phyloP scores from a whole-genome alignment of 129 eudicot species.

The Scalesia atractyloides region DNA sequence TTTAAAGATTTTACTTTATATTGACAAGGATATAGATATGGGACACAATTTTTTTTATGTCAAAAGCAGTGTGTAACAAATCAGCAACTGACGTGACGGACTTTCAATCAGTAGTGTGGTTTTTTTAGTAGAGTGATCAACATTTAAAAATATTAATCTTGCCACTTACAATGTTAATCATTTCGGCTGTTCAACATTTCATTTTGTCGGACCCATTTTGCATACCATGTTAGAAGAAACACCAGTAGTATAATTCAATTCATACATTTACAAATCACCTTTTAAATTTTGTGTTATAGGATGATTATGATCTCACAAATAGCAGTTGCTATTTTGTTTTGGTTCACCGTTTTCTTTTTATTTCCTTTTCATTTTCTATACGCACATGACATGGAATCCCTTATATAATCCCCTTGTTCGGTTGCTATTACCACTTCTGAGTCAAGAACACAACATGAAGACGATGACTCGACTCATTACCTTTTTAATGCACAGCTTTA shows the following conservation, averaged over 20 bases:
- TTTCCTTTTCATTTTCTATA: not conserved
- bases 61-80: constrained; percentile 11
- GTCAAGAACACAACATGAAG: constrained; percentile 43
- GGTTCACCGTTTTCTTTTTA: constrained; percentile 18
- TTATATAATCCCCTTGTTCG: constrained; percentile 24
- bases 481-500: constrained; percentile 26
- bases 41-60: constrained; percentile 9
- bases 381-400: constrained; percentile 40
- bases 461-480: constrained; percentile 30
- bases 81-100: constrained; percentile 9
- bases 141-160: not conserved
- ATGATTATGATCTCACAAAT: constrained; percentile 18
- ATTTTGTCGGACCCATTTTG: constrained; percentile 10
- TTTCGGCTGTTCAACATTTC: constrained; percentile 4
- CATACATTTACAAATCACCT: constrained; percentile 18
- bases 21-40: constrained; percentile 14
- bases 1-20: not conserved
- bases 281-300: constrained; percentile 20
- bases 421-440: constrained; percentile 35
- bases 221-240: constrained; percentile 5
- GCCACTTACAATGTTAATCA: constrained; percentile 3
- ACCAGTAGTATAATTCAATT: constrained; percentile 33
- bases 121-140: constrained; percentile 15
- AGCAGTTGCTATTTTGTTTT: constrained; percentile 9
- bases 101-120: constrained; percentile 10